phyloP scores from a whole-genome alignment of 805 yeast species.

The Yamadazyma phyllophila region DNA sequence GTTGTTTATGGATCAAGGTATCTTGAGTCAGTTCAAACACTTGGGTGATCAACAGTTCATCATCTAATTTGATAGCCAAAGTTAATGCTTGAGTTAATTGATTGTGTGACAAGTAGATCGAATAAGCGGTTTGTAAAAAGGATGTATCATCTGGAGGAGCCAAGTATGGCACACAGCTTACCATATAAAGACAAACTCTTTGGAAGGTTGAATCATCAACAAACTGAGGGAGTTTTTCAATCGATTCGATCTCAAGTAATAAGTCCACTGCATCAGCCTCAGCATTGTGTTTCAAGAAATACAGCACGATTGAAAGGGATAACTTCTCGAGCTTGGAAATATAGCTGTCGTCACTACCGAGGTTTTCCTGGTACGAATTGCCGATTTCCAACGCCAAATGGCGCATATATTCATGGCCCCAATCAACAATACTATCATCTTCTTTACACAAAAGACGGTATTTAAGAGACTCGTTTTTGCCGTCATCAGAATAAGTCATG shows the following conservation, averaged over 20 bases:
- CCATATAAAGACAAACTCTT: constrained; percentile 92
- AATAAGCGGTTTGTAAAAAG: constrained; percentile 82
- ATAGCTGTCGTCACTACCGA: constrained; percentile 34
- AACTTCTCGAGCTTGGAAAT: constrained; percentile 54
- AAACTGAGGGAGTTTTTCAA: constrained; percentile 76
- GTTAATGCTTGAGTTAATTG: constrained; percentile 88
- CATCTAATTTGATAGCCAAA: constrained; percentile 85
- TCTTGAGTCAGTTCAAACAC: constrained; percentile 84
- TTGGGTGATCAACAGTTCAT: constrained; percentile 68
- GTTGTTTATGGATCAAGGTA: constrained; percentile 74
- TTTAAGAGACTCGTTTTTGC: constrained; percentile 73
- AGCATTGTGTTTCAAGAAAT: constrained; percentile 90
- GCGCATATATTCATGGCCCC: constrained; percentile 99
- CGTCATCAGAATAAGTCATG: constrained; percentile 87
- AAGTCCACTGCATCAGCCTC: constrained; percentile 98
- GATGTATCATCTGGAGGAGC: constrained; percentile 92
- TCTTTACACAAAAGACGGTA: constrained; percentile 62
- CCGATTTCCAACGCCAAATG: constrained; percentile 96
- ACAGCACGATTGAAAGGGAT: constrained; percentile 78
- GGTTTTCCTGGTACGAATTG: constrained; percentile 63
- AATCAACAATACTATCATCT: constrained; percentile 61
- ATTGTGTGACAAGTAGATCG: constrained; percentile 75
- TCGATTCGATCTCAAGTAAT: constrained; percentile 81
- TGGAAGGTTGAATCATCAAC: constrained; percentile 82
- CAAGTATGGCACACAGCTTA: constrained; percentile 91